A percentile compares a stretch with the other conserved stretches of the same genome.
Evolutionary conservation across 805 yeast species (phyloP).

Genomic region (Lipomyces orientalis): DNA sequence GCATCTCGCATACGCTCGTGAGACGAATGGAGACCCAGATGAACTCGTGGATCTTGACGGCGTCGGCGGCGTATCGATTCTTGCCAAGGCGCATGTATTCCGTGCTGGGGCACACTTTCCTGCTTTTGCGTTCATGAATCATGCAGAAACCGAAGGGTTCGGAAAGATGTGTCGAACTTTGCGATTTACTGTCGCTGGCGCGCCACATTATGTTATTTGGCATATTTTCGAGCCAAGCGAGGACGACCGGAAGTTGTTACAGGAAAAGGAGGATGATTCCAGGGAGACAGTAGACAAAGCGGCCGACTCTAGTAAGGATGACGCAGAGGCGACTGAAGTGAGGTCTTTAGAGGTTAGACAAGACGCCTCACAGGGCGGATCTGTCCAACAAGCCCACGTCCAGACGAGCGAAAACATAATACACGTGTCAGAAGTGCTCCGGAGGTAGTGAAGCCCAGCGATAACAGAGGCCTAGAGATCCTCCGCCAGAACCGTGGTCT

Average conservation of each 20-base stretch:
- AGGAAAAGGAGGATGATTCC: background rate
- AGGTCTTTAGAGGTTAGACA: background rate
- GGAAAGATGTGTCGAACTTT: slow-evolving; percentile 71
- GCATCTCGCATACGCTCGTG: slow-evolving; percentile 31
- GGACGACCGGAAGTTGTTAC: slow-evolving; percentile 21
- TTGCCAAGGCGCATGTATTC: slow-evolving; percentile 86
- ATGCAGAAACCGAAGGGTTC: slow-evolving; percentile 97
- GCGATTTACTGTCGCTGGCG: slow-evolving; percentile 85
- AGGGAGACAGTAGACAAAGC: slow-evolving; percentile 38
- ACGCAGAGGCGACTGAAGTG: background rate
- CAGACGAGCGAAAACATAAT: background rate
- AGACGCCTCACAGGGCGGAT: background rate
- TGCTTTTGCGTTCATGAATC: slow-evolving; percentile 92
- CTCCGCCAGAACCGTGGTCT: background rate
- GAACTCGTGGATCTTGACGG: slow-evolving; percentile 94
- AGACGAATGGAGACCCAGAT: slow-evolving; percentile 63
- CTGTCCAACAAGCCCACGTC: background rate
- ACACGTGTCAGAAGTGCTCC: background rate
- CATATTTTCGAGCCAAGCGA: slow-evolving; percentile 56
- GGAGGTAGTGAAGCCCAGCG: background rate
- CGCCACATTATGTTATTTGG: slow-evolving; percentile 90
- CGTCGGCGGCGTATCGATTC: slow-evolving; percentile 94
- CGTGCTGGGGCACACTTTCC: slow-evolving; percentile 92
- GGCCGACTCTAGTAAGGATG: slow-evolving; percentile 36
- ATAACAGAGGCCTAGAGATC: too few species aligned